Percentiles rank a stretch among this genome's conserved stretches.
These are phyloP conservation scores for Hysterium pulicare DNA, from an alignment of 2,329 filamentous ascomycete species.

Conservation along the genomic window DNA sequence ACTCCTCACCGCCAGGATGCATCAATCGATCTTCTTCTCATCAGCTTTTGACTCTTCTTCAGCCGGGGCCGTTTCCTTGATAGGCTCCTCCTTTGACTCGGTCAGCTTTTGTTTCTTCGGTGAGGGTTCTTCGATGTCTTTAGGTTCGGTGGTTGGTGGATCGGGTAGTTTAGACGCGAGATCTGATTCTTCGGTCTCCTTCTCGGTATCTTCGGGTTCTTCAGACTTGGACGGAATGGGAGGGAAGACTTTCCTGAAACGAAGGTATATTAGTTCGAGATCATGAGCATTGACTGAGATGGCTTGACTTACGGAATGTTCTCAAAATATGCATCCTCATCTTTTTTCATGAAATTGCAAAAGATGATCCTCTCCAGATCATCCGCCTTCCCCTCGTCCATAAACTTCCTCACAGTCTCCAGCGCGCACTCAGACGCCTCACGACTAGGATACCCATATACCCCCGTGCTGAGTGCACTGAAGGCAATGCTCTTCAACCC, in stretches of 20 bases:
- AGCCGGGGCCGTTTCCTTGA: constrained; percentile 16
- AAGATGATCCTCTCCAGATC: constrained; percentile 75
- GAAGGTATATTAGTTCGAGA: constrained; percentile 6
- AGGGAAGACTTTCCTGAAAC: constrained; percentile 34
- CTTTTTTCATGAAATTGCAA: constrained; percentile 77
- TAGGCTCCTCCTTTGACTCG: constrained; percentile 22
- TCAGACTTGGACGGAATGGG: constrained; percentile 11
- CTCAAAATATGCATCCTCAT: constrained; percentile 68
- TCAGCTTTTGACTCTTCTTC: constrained; percentile 9
- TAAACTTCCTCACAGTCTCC: constrained; percentile 55
- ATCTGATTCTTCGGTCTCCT: constrained; percentile 24
- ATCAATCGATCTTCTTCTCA: no score
- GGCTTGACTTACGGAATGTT: constrained; percentile 66
- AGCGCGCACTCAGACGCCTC: constrained; percentile 72
- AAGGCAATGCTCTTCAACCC: constrained; percentile 74
- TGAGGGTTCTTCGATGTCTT: constrained; percentile 41
- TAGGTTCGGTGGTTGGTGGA: constrained; percentile 46
- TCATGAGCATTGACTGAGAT: neutral
- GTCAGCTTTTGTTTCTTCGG: constrained; percentile 47
- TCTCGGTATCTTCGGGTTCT: constrained; percentile 22
- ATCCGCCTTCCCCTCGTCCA: constrained; percentile 45
- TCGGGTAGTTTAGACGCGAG: constrained; percentile 47
- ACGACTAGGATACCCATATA: constrained; percentile 80
- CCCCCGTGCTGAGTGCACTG: constrained; percentile 77
- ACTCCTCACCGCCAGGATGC: no score